These are phyloP conservation scores for Ampelomyces quisqualis DNA, from an alignment of 2,329 filamentous ascomycete genomes.

Conservation along the genomic window DNA sequence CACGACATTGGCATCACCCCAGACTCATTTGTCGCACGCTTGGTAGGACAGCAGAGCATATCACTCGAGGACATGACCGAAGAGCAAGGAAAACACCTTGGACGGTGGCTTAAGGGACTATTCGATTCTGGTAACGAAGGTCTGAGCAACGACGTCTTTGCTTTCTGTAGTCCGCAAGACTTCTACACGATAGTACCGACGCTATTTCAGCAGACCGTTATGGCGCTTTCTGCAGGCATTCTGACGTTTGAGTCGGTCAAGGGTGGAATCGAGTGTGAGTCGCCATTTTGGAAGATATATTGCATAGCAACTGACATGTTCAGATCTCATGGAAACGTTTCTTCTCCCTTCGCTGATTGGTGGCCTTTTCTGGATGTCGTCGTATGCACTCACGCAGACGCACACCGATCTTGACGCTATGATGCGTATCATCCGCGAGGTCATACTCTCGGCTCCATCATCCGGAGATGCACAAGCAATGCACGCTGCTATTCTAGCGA, in stretches of 20 bases:
- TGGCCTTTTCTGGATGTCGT: constrained; percentile 69
- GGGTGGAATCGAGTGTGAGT: constrained; percentile 72
- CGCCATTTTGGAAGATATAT: background rate
- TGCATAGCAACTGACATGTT: constrained; percentile 3
- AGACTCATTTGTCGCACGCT: constrained; percentile 68
- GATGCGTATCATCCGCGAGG: constrained; percentile 69
- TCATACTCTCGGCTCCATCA: constrained; percentile 69
- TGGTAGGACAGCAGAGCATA: constrained; percentile 63
- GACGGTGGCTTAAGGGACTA: constrained; percentile 74
- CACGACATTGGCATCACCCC: constrained; percentile 64
- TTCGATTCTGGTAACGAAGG: constrained; percentile 68
- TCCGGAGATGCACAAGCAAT: constrained; percentile 71
- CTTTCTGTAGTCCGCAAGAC: constrained; percentile 76
- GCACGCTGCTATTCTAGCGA: constrained; percentile 69
- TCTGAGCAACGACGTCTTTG: constrained; percentile 77
- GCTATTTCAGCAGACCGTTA: constrained; percentile 72
- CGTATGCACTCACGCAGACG: constrained; percentile 67
- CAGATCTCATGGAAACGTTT: constrained; percentile 76
- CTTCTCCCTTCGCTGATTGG: constrained; percentile 75
- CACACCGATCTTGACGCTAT: constrained; percentile 65
- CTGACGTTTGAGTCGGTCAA: constrained; percentile 70
- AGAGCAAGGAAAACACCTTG: constrained; percentile 66
- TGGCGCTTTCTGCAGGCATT: constrained; percentile 65
- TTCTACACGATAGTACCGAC: constrained; percentile 79
- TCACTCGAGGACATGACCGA: constrained; percentile 62